Evolutionary conservation across 257 asterid species (phyloP).

Genomic region (Solanum medicagineum): DNA sequence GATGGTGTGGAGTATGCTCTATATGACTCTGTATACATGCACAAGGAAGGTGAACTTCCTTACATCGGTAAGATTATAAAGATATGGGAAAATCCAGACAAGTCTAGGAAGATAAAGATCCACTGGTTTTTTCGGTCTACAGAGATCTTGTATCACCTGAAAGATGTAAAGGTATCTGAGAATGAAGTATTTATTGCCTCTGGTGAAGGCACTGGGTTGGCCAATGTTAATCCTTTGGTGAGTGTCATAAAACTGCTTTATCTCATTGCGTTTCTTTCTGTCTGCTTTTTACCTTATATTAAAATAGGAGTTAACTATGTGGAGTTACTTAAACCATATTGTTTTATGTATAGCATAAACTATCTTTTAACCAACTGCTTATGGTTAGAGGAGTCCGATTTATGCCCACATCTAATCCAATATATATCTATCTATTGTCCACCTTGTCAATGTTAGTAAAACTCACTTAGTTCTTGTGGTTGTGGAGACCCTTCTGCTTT

Average conservation of each 20-base stretch:
- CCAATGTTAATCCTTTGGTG: conserved; percentile 57
- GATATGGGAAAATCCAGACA: conserved; percentile 48
- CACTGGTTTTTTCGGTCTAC: conserved; percentile 84
- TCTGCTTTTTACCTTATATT: background rate
- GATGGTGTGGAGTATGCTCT: conserved; percentile 53
- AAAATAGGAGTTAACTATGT: background rate
- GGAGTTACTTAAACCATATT: background rate
- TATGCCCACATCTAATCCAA: background rate
- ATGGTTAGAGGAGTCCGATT: background rate
- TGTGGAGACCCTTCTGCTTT: background rate
- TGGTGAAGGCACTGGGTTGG: conserved; percentile 63
- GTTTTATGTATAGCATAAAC: background rate
- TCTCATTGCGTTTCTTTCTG: background rate
- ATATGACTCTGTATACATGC: conserved; percentile 59
- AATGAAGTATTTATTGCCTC: conserved; percentile 77
- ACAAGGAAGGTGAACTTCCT: conserved; percentile 36
- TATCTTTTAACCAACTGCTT: background rate
- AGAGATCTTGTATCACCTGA: conserved; percentile 41
- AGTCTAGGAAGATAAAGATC: conserved; percentile 43
- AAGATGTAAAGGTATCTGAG: conserved; percentile 20
- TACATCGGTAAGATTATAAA: conserved; percentile 59
- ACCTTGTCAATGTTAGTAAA: background rate
- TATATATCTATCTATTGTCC: background rate
- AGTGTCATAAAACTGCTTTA: background rate
- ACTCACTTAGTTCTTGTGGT: background rate